Base-by-base conservation (phyloP, 176 grass and related monocot genomes). In the Poa pratensis region DNA sequence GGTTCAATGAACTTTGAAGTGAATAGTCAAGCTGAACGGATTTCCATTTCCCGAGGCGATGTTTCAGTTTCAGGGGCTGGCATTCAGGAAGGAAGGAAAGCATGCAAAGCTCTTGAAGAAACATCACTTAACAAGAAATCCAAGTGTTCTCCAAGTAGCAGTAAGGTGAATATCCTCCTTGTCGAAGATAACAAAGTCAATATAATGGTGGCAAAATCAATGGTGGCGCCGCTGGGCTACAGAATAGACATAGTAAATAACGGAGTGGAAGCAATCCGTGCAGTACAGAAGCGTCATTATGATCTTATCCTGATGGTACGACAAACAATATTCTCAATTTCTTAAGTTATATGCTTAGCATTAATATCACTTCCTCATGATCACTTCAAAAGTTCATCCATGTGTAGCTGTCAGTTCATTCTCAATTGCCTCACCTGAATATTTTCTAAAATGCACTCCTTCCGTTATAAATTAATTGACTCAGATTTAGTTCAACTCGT, bases 121-220 rank as follows among this genome's bases (percentile, higher is more conserved):
- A 80, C 74, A 7, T 86, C 81, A 78, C 62, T 81, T 74, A 61
- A 83, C 79, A 85, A 82, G 73, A 91, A 85, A 82, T 89, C 89
- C 22, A 88, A 89, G 78, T 80, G 87, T 73, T 74, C 85, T 57
- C 69, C 81, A 72, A 59, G 43, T 51, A 43, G 67, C 50, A 87
- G 45, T 45, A 83, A 89, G 71, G 62, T 76, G 45, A 90, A 80
- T 68, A 94, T 97, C 83, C 93, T 97, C 77, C 90, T 97, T 53
- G 95, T 97, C 49, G 95, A 97, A 86, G 95, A 97, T 90, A 95
- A 97, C 77, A 88, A 69, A 70, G 87, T 97, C 83, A 97, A 95
- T 77, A 90, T 95, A 90, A 93, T 97, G 50, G 95, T 97, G 62
- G 95, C 92, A 34, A 91, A 91, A 90, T 93, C 90, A 79, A 97